Evolutionary conservation across 495 filamentous ascomycete genomes (phyloP).

Genomic region (Hyaloscypha variabilis): DNA sequence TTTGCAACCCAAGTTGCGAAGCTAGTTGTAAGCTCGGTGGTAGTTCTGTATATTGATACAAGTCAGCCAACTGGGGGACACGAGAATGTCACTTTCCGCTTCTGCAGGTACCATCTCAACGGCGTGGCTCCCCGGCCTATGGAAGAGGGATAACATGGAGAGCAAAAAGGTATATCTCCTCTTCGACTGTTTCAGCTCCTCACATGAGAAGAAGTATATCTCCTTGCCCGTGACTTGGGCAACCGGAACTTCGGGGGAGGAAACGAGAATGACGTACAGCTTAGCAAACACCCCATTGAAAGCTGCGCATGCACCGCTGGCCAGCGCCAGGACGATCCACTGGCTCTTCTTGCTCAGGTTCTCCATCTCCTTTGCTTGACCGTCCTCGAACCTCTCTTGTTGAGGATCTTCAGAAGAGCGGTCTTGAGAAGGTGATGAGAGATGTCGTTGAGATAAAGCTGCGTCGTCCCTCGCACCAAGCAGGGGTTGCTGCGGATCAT

Average conservation of each 20-base stretch:
- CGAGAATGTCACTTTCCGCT: slow-evolving; percentile 15
- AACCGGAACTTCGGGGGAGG: not conserved
- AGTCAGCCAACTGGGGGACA: slow-evolving; percentile 1
- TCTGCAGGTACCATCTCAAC: not conserved
- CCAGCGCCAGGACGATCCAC: slow-evolving; percentile 83
- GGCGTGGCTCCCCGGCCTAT: not conserved
- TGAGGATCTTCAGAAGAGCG: not conserved
- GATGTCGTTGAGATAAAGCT: slow-evolving; percentile 1
- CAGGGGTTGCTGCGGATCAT: slow-evolving; percentile 8
- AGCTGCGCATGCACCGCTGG: slow-evolving; percentile 87
- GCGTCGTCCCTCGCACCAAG: slow-evolving; percentile 4
- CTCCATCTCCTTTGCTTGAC: slow-evolving; percentile 27
- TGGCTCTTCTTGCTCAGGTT: slow-evolving; percentile 35
- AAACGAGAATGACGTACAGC: slow-evolving; percentile 58
- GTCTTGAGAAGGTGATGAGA: not conserved
- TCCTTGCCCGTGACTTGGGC: not conserved
- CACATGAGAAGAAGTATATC: slow-evolving; percentile 1
- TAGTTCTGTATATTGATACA: slow-evolving; percentile 61
- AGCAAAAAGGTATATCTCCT: not conserved
- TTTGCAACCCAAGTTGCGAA: slow-evolving; percentile 66
- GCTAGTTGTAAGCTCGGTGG: slow-evolving; percentile 75
- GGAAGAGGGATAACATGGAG: not conserved
- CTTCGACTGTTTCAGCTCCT: not conserved
- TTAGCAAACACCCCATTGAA: slow-evolving; percentile 97
- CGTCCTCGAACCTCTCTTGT: not conserved